Percentiles rank a stretch among this genome's conserved stretches.
These are phyloP conservation scores for Excoecaria cochinchinensis DNA, from an alignment of 345 rosid species.

Conservation along the genomic window DNA sequence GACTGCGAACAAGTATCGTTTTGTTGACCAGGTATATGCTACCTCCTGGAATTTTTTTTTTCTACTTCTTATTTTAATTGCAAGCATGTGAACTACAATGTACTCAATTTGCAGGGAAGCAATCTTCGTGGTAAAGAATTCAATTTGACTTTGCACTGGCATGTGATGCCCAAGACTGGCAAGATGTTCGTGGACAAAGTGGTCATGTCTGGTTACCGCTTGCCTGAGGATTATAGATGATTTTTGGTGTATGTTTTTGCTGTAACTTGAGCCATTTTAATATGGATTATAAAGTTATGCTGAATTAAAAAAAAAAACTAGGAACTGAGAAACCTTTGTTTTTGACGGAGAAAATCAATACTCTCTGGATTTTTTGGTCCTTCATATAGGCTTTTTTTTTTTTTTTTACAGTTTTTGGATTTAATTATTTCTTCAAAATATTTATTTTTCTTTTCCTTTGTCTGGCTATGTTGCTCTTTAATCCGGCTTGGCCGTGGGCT, in stretches of 20 bases:
- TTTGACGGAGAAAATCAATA: background rate
- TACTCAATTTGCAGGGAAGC: constrained; percentile 50
- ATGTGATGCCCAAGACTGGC: constrained; percentile 94
- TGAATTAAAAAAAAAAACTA: constrained; percentile 4
- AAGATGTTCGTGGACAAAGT: constrained; percentile 81
- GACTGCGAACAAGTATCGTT: constrained; percentile 81
- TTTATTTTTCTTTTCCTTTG: background rate
- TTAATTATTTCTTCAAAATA: background rate
- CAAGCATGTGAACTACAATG: background rate
- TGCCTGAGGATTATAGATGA: constrained; percentile 74
- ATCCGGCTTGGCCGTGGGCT: no score
- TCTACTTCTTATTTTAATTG: background rate
- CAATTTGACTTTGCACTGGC: constrained; percentile 93
- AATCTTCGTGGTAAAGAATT: constrained; percentile 77
- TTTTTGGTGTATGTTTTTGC: constrained; percentile 11
- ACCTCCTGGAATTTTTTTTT: background rate
- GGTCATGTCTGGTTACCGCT: constrained; percentile 66
- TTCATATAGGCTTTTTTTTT: background rate
- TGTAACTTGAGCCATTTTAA: constrained; percentile 33
- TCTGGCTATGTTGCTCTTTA: background rate
- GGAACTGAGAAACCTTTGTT: background rate
- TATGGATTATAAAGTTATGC: constrained; percentile 11
- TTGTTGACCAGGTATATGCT: constrained; percentile 84
- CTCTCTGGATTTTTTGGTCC: background rate
- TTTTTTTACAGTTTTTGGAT: background rate